Percentiles rank a stretch among this genome's conserved stretches.
Conservation (phyloP, 169 alveolate genomes). For the Plasmodium chabaudi region DNA sequence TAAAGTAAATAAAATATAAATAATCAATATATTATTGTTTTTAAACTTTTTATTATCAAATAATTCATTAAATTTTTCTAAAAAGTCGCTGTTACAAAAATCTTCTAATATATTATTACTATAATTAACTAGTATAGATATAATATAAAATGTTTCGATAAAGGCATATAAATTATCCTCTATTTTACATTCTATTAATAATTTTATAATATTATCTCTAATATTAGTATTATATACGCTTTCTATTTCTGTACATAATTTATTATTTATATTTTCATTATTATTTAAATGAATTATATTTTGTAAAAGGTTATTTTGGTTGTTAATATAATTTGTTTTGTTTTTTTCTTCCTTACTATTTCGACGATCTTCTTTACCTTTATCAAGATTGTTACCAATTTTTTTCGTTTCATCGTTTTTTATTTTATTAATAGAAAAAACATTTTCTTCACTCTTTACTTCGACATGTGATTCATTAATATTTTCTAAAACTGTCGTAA, state of each 20-base stretch:
- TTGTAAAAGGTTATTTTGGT: conserved; percentile 22
- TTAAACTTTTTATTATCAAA: conserved; percentile 44
- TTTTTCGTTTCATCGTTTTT: conserved; percentile 2
- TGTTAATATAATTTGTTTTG: conserved; percentile 6
- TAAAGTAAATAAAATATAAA: conserved; percentile 64
- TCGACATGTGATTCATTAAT: no score
- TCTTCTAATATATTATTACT: conserved; percentile 61
- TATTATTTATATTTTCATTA: conserved; percentile 46
- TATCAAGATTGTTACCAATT: neutral
- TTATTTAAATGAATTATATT: conserved; percentile 48
- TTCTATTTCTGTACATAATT: conserved; percentile 67
- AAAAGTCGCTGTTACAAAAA: conserved; percentile 58
- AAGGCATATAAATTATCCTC: conserved; percentile 75
- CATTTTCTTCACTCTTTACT: no score
- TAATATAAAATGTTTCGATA: conserved; percentile 74
- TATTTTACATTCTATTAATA: conserved; percentile 67
- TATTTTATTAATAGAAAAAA: neutral
- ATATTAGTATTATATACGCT: conserved; percentile 65
- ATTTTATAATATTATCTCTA: conserved; percentile 60
- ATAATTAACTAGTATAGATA: conserved; percentile 58
- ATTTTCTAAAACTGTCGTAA: no score
- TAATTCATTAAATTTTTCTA: conserved; percentile 41
- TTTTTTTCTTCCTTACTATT: neutral
- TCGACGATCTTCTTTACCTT: neutral
- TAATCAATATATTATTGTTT: conserved; percentile 43